phyloP scores from a whole-genome alignment of 441 rosid species.

The Melastoma candidum region DNA sequence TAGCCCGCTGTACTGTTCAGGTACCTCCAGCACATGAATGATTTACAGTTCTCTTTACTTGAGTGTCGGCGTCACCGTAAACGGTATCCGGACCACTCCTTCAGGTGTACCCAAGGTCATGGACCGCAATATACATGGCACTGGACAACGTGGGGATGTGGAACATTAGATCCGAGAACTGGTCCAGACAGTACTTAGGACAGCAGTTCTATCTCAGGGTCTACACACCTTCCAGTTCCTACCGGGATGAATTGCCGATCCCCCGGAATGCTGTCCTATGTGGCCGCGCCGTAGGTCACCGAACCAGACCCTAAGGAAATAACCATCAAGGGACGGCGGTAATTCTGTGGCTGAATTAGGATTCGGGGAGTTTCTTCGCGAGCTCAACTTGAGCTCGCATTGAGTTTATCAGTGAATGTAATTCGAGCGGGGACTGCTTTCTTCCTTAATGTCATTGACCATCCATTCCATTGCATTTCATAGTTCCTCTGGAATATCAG shows the following conservation, averaged over 20 bases:
- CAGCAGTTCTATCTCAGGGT: slow-evolving; percentile 70
- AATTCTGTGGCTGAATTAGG: neutral
- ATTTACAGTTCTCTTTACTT: no score
- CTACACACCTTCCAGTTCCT: slow-evolving; percentile 45
- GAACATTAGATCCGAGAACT: slow-evolving; percentile 71
- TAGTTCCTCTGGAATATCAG: neutral
- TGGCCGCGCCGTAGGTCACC: slow-evolving; percentile 50
- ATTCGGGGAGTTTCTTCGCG: neutral
- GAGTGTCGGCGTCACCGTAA: no score
- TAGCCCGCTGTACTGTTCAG: slow-evolving; percentile 62
- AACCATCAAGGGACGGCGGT: slow-evolving; percentile 41
- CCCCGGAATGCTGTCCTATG: slow-evolving; percentile 51
- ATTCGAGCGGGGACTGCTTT: neutral
- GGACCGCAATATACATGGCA: slow-evolving; percentile 67
- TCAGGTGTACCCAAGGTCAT: slow-evolving; percentile 55
- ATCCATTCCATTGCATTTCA: neutral
- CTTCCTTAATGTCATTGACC: neutral
- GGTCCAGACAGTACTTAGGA: slow-evolving; percentile 68
- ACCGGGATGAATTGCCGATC: slow-evolving; percentile 47
- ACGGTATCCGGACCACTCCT: no score
- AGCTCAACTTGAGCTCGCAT: slow-evolving; percentile 1
- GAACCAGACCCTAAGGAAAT: slow-evolving; percentile 27
- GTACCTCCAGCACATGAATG: slow-evolving; percentile 18
- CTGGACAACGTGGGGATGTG: slow-evolving; percentile 83
- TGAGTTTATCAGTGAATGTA: slow-evolving; percentile 1